Conservation (phyloP, 2,329 filamentous ascomycete genomes). For the Sclerotiophoma versabilis region DNA sequence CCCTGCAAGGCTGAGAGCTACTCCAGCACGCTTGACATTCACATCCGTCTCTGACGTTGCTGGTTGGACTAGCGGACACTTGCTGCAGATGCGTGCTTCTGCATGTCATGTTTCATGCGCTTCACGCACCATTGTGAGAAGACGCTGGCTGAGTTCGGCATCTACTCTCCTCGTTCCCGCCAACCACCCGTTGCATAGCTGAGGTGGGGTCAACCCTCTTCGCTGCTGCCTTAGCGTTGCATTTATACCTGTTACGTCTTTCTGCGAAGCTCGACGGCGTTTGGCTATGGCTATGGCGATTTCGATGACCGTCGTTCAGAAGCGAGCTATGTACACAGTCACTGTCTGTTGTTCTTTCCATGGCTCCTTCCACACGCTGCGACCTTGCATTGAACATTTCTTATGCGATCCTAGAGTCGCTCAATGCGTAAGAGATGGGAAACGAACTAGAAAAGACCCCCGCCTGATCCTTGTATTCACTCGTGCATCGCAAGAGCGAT, state of each 20-base stretch:
- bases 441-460: too few relatives aligned
- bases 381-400: too few relatives aligned
- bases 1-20: constrained; percentile 9
- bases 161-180: too few relatives aligned
- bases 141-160: constrained; percentile 5
- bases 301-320: too few relatives aligned
- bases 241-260: too few relatives aligned
- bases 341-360: too few relatives aligned
- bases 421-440: too few relatives aligned
- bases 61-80: constrained; percentile 13
- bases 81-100: constrained; percentile 4
- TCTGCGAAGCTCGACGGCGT: not conserved
- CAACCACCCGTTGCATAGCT: not conserved
- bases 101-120: constrained; percentile 1
- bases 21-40: constrained; percentile 5
- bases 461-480: too few relatives aligned
- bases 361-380: too few relatives aligned
- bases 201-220: not conserved
- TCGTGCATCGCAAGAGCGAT: too few relatives aligned
- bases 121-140: not conserved
- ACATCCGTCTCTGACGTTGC: constrained; percentile 13
- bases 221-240: not conserved
- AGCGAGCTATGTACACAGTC: too few relatives aligned
- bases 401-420: too few relatives aligned
- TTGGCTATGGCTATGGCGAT: not conserved